Base-by-base conservation (phyloP, 495 filamentous ascomycete species). In the Xylaria palmicola region DNA sequence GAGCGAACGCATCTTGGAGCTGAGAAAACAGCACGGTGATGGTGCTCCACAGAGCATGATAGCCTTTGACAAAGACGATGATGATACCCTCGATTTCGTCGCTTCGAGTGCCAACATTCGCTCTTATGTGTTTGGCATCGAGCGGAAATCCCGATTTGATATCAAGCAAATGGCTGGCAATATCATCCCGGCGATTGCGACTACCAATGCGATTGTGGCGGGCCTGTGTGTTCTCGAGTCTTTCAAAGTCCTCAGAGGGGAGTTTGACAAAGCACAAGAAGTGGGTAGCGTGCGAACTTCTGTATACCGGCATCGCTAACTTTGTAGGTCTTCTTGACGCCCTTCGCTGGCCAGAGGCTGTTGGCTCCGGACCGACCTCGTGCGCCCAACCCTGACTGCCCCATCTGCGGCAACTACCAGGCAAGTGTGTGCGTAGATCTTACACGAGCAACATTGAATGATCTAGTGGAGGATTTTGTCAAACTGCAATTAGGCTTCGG, bases 101-200 rank as follows among this genome's bases (percentile, higher is more conserved):
- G 85, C 93, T 1, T 86, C 95, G 0, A 88, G 87, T 62, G 92
- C 93, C 4, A 98, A 98, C 64, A 78, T 99, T 36, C 84, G 94
- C 34, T 93, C 92, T 4, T 80, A 83, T 17, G 76, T 94, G 10
- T 99, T 98, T 68, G 89, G 86, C 47, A 95, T 99, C 51, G 90
- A 94, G 62, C 74, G 79, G 7, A 91, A 90, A 67, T 96, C 92
- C 6, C 92, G 96, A 55, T 99, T 97, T 62, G 92, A 97, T 69
- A 93, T 93, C 65, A 99, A 99, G 72, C 91, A 98, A 75, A 99
- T 98, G 92, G 94, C 94, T 24, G 94, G 94, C 52, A 98, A 98
- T 67, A 99, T 99, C 67, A 98, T 99, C 57, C 94, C 94, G 0
- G 95, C 94, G 3, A 99, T 99, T 72, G 94, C 94, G 1, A 99